These are phyloP conservation scores for Kurtzmaniella quercitrusa DNA, from an alignment of 1,139 yeast species.

Conservation along the genomic window DNA sequence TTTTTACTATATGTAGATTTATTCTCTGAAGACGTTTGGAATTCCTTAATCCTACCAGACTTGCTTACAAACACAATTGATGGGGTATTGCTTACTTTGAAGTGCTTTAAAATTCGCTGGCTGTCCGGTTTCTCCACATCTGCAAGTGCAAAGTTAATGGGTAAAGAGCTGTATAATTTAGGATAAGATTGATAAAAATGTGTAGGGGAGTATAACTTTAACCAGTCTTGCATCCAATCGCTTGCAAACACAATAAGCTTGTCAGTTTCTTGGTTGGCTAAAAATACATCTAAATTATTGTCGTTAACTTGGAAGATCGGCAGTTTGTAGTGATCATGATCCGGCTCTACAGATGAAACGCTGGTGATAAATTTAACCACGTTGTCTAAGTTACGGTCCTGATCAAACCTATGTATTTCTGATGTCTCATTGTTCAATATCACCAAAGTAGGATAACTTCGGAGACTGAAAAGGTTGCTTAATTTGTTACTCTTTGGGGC, in stretches of 20 bases:
- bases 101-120: conserved; percentile 19
- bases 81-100: conserved; percentile 32
- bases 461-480: conserved; percentile 22
- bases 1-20: conserved; percentile 16
- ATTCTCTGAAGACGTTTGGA: conserved; percentile 22
- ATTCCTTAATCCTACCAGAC: conserved; percentile 19
- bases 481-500: conserved; percentile 21
- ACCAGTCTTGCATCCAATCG: conserved; percentile 27
- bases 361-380: conserved; percentile 21
- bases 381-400: conserved; percentile 20
- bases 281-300: conserved; percentile 7
- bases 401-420: conserved; percentile 20
- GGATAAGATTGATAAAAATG: conserved; percentile 35
- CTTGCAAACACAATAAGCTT: conserved; percentile 25
- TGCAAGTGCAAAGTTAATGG: conserved; percentile 21
- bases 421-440: conserved; percentile 26
- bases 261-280: conserved; percentile 9
- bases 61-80: conserved; percentile 24
- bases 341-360: conserved; percentile 14
- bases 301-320: conserved; percentile 9
- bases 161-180: conserved; percentile 8
- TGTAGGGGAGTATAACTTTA: conserved; percentile 24
- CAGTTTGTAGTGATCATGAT: conserved; percentile 16
- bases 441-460: conserved; percentile 30
- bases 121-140: conserved; percentile 20